Evolutionary conservation across 2,329 filamentous ascomycete genomes (phyloP).

Genomic region (Aspergillus hortae): DNA sequence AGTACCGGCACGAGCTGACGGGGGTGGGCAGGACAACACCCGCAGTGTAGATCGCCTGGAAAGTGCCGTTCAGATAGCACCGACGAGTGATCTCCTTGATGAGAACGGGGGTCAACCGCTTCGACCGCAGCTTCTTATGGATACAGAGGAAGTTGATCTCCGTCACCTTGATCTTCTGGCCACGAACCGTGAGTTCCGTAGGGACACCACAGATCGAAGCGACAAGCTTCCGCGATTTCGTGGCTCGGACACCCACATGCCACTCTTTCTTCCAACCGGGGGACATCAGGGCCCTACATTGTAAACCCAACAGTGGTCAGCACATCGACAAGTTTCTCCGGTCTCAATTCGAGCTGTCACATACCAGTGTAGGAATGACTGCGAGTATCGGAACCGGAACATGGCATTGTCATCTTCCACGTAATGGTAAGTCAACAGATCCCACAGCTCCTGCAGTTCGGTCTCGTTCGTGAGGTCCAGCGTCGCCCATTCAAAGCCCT

Average conservation of each 20-base stretch:
- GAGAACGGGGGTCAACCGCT: conserved; percentile 85
- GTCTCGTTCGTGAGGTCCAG: conserved; percentile 77
- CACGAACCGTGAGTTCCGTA: conserved; percentile 73
- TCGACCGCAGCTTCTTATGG: conserved; percentile 94
- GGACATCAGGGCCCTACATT: conserved; percentile 77
- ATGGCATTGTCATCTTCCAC: conserved; percentile 96
- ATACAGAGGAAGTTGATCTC: conserved; percentile 99
- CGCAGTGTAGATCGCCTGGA: conserved; percentile 94
- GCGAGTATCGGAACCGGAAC: conserved; percentile 96
- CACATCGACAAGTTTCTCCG: not conserved
- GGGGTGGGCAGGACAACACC: conserved; percentile 88
- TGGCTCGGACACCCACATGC: conserved; percentile 89
- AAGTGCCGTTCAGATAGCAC: conserved; percentile 81
- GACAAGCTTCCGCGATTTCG: conserved; percentile 79
- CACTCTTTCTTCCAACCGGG: conserved; percentile 92
- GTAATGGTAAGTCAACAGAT: conserved; percentile 88
- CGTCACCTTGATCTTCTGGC: conserved; percentile 70
- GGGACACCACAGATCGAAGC: conserved; percentile 96
- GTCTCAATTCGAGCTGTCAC: not conserved
- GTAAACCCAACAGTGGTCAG: not conserved
- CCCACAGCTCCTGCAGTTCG: conserved; percentile 84
- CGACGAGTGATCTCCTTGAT: conserved; percentile 97
- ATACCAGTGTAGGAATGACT: conserved; percentile 83
- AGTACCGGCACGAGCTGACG: conserved; percentile 91
- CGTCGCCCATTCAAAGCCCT: conserved; percentile 91